Evolutionary conservation across 257 asterid species (phyloP).

Genomic region (Solanum rostratum): DNA sequence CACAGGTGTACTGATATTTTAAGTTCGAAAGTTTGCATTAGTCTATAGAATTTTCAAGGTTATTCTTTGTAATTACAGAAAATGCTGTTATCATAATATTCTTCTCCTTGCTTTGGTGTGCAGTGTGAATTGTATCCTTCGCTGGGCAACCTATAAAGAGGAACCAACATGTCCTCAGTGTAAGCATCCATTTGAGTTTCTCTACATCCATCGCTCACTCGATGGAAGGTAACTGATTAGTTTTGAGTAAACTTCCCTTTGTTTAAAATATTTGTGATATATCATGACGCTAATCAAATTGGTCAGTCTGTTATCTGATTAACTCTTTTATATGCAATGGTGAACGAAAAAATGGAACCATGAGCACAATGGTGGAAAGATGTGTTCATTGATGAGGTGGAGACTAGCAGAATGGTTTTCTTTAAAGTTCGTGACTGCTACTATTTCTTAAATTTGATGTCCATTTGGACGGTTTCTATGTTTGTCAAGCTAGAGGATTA

Average conservation of each 20-base stretch:
- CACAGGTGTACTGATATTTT: background rate
- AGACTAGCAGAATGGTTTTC: background rate
- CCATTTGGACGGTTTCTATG: background rate
- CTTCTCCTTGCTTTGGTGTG: conserved; percentile 3
- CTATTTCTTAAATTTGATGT: background rate
- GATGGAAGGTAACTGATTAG: conserved; percentile 66
- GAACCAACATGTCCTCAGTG: conserved; percentile 91
- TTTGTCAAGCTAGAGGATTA: background rate
- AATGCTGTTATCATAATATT: background rate
- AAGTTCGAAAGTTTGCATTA: background rate
- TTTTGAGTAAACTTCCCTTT: background rate
- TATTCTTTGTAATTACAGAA: background rate
- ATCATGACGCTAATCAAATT: background rate
- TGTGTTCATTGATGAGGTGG: background rate
- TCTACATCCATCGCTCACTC: conserved; percentile 71
- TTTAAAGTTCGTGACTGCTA: background rate
- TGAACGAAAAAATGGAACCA: background rate
- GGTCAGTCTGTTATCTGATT: background rate
- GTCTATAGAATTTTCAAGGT: background rate
- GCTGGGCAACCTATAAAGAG: conserved; percentile 83
- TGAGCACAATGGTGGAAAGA: background rate
- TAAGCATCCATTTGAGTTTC: conserved; percentile 69
- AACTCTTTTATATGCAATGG: background rate
- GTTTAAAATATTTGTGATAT: background rate
- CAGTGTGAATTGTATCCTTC: conserved; percentile 83